These are phyloP conservation scores for Colletotrichum sp. DNA, from an alignment of 2,329 filamentous ascomycete species.

Conservation along the genomic window DNA sequence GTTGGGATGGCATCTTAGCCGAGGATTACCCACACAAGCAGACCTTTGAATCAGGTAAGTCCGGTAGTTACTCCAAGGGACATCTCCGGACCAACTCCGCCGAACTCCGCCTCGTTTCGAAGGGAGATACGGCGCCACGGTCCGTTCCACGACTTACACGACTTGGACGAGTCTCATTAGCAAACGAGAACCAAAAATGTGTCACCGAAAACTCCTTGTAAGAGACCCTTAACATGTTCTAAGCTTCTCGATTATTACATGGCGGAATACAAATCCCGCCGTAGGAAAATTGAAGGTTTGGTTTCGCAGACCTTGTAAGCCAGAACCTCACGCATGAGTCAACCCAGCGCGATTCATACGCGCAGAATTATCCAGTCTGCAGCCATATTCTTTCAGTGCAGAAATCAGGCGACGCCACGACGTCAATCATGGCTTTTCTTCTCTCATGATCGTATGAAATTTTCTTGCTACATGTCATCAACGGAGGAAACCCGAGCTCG, in stretches of 20 bases:
- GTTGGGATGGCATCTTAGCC: not conserved
- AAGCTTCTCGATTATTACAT: not conserved
- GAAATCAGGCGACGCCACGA: not conserved
- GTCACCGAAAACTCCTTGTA: not conserved
- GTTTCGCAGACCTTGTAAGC: not conserved
- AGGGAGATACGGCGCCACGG: not conserved
- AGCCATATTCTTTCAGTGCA: not conserved
- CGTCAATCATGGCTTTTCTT: not conserved
- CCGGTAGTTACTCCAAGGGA: not conserved
- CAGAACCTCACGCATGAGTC: not conserved
- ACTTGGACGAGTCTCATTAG: not conserved
- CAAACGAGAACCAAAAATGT: not conserved
- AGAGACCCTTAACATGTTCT: not conserved
- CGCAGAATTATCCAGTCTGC: not conserved
- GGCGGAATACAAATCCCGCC: not conserved
- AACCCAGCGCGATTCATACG: not conserved
- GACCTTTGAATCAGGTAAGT: not conserved
- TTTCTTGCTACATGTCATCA: not conserved
- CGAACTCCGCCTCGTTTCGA: not conserved
- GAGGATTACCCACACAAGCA: not conserved
- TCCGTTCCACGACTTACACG: not conserved
- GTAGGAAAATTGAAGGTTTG: not conserved
- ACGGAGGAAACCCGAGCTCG: not conserved
- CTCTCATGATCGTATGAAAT: not conserved
- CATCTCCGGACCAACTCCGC: not conserved